phyloP scores from a whole-genome alignment of 108 stramenopile species.

The Conticribra weissflogii region DNA sequence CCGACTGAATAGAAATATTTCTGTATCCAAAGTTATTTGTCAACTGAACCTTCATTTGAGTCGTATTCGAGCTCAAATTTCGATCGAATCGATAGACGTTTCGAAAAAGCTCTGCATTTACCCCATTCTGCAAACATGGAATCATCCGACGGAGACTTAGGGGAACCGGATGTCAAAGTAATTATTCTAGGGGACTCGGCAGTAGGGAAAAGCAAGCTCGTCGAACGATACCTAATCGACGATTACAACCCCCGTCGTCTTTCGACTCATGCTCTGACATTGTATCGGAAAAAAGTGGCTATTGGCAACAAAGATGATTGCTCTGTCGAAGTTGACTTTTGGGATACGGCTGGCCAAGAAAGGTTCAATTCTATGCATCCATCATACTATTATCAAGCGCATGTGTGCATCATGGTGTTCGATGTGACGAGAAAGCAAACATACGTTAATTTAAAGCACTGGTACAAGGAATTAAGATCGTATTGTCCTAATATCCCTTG shows the following conservation, averaged over 20 bases:
- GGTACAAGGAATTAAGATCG: constrained; percentile 77
- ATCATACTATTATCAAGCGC: constrained; percentile 83
- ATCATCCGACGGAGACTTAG: constrained; percentile 4
- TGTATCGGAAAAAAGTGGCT: constrained; percentile 62
- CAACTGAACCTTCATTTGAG: too few species aligned
- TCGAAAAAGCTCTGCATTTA: too few species aligned
- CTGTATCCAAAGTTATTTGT: too few species aligned
- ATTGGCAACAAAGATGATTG: constrained; percentile 22
- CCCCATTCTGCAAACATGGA: background rate
- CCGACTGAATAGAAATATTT: too few species aligned
- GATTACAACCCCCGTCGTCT: constrained; percentile 81
- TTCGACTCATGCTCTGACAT: constrained; percentile 85
- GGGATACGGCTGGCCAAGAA: constrained; percentile 93
- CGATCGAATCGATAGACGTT: too few species aligned
- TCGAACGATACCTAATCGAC: constrained; percentile 82
- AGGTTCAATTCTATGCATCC: constrained; percentile 85
- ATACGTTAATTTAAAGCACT: constrained; percentile 75
- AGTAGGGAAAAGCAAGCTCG: constrained; percentile 85
- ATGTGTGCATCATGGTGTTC: constrained; percentile 82
- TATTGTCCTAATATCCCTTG: constrained; percentile 74
- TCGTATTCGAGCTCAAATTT: too few species aligned
- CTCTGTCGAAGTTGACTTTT: constrained; percentile 62
- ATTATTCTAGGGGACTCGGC: constrained; percentile 89
- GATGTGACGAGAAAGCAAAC: constrained; percentile 74
- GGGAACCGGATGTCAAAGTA: constrained; percentile 58